These are phyloP conservation scores for Iris macrosiphon DNA, from an alignment of 106 monocot genomes.

Conservation along the genomic window DNA sequence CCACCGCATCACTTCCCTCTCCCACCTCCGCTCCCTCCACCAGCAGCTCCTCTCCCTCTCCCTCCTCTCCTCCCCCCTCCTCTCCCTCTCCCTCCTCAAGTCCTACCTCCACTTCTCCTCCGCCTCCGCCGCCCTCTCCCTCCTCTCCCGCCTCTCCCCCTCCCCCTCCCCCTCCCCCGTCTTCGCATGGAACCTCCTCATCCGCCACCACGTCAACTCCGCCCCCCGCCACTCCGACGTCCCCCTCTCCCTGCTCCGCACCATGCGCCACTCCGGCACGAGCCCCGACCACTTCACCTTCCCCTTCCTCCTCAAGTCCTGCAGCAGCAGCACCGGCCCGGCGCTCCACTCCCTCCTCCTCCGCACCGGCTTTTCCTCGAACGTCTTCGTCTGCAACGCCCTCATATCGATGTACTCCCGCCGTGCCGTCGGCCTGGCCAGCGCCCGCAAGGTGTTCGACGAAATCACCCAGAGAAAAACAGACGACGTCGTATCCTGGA, in stretches of 20 bases:
- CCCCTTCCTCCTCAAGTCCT: constrained; percentile 76
- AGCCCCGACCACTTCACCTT: constrained; percentile 65
- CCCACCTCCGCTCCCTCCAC: no score
- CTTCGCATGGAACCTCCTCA: constrained; percentile 61
- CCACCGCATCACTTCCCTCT: no score
- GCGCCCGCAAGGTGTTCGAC: constrained; percentile 52
- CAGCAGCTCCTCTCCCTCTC: no score
- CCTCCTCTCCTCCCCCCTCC: no score
- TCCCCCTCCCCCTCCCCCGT: constrained; percentile 35
- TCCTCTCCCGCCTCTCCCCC: no score
- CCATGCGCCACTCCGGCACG: constrained; percentile 35
- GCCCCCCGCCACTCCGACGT: constrained; percentile 28
- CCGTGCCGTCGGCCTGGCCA: constrained; percentile 37
- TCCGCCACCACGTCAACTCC: constrained; percentile 31
- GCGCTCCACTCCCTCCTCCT: constrained; percentile 44
- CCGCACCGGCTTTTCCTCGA: constrained; percentile 52
- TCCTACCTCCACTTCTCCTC: no score
- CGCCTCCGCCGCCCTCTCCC: no score
- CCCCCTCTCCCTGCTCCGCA: constrained; percentile 34
- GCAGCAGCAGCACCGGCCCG: constrained; percentile 45
- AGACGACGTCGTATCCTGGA: constrained; percentile 84
- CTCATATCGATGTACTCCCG: constrained; percentile 68
- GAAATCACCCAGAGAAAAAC: constrained; percentile 48
- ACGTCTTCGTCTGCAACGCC: constrained; percentile 83
- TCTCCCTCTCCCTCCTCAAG: no score